These are phyloP conservation scores for Epichloe sibirici DNA, from an alignment of 2,329 filamentous ascomycete genomes.

Conservation along the genomic window DNA sequence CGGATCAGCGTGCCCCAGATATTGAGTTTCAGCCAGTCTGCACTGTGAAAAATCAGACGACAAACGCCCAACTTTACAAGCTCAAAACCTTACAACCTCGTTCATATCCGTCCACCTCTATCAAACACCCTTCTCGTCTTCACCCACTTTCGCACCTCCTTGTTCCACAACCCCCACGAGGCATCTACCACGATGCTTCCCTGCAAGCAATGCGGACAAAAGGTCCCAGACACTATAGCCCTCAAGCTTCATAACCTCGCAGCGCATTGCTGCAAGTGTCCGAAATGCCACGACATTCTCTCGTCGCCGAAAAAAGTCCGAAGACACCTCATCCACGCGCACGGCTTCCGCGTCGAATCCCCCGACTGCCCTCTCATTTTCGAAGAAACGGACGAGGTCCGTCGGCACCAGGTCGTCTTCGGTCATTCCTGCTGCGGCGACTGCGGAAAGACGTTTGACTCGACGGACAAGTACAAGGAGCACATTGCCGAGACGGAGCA, in stretches of 20 bases:
- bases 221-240: neutral
- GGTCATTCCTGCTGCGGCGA: neutral
- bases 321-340: neutral
- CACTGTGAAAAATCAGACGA: too few relatives aligned
- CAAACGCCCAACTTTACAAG: too few relatives aligned
- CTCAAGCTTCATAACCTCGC: neutral
- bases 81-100: too few relatives aligned
- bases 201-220: neutral
- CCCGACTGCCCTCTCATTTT: neutral
- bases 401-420: neutral
- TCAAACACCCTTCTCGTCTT: too few relatives aligned
- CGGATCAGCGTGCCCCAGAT: too few relatives aligned
- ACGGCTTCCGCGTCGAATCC: neutral
- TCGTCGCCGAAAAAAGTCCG: neutral
- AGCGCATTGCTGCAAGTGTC: neutral
- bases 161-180: too few relatives aligned
- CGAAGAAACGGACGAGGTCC: neutral
- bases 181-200: too few relatives aligned
- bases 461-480: neutral
- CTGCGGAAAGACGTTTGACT: neutral
- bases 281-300: neutral
- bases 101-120: too few relatives aligned
- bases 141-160: too few relatives aligned
- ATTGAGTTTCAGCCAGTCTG: too few relatives aligned
- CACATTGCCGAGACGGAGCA: neutral